A percentile compares a stretch with the other conserved stretches of the same genome.
Evolutionary conservation across 139 green algal genomes (phyloP).

Genomic region (Chlamydomonas eustigma): DNA sequence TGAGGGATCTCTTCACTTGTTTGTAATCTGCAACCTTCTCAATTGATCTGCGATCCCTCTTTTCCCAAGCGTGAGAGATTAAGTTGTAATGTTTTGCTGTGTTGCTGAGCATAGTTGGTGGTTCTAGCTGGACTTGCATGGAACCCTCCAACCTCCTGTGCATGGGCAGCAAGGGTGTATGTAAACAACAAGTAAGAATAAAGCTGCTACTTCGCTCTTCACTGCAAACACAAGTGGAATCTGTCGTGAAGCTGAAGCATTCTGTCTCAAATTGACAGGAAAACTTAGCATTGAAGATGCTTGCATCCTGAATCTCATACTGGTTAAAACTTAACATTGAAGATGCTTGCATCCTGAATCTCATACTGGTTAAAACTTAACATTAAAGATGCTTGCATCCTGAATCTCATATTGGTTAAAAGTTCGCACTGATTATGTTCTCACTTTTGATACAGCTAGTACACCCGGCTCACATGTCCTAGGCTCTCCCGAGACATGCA

Average conservation of each 20-base stretch:
- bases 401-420: background rate
- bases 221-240: too few relatives aligned
- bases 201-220: background rate
- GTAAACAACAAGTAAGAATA: slow-evolving; percentile 70
- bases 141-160: slow-evolving; percentile 91
- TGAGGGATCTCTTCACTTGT: too few relatives aligned
- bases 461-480: background rate
- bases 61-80: background rate
- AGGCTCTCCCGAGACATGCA: background rate
- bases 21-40: background rate
- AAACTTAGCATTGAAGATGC: background rate
- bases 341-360: background rate
- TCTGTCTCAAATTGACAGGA: background rate
- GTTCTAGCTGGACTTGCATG: slow-evolving; percentile 86
- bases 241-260: background rate
- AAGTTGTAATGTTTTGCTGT: background rate
- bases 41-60: background rate
- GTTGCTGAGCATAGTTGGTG: slow-evolving; percentile 54
- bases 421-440: background rate
- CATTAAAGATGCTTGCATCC: background rate
- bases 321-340: background rate
- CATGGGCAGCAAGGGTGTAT: slow-evolving; percentile 87
- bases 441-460: background rate
- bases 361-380: background rate
- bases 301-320: background rate